Conservation (phyloP, 78 protist genomes). For the Dictyostelium intermedium region DNA sequence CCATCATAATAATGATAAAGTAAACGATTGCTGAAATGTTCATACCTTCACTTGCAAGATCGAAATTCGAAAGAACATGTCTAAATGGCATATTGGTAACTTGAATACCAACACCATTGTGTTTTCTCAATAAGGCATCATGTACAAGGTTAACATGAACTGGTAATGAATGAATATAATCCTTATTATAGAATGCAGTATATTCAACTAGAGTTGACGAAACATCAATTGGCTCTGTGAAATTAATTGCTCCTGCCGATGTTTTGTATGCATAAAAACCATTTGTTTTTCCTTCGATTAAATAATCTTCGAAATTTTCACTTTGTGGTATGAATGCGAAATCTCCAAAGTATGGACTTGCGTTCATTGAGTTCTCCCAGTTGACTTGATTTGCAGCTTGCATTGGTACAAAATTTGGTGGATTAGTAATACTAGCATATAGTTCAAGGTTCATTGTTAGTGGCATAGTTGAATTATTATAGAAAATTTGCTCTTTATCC, state of each 20-base stretch:
- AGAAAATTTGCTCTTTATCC: not conserved
- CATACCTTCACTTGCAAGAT: not conserved
- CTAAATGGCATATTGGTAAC: constrained; percentile 9
- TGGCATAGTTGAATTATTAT: constrained; percentile 1
- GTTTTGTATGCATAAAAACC: not conserved
- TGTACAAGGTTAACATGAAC: not conserved
- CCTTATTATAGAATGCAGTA: not conserved
- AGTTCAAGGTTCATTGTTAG: not conserved
- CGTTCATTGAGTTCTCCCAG: not conserved
- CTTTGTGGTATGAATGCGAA: not conserved
- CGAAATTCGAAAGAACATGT: not conserved
- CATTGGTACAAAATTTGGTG: not conserved
- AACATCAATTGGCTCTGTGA: not conserved
- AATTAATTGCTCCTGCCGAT: constrained; percentile 14
- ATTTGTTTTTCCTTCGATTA: not conserved
- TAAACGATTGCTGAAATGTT: not conserved
- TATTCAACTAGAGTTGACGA: not conserved
- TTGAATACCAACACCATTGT: not conserved
- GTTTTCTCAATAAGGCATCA: not conserved
- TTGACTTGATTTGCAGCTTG: not conserved
- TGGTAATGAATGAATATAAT: constrained; percentile 31
- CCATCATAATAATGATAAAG: not conserved
- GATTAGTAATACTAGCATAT: not conserved
- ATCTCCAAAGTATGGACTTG: not conserved
- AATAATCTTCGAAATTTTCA: not conserved